These are phyloP conservation scores for Beta macrorhiza DNA, from an alignment of 179 eudicot genomes.

Conservation along the genomic window DNA sequence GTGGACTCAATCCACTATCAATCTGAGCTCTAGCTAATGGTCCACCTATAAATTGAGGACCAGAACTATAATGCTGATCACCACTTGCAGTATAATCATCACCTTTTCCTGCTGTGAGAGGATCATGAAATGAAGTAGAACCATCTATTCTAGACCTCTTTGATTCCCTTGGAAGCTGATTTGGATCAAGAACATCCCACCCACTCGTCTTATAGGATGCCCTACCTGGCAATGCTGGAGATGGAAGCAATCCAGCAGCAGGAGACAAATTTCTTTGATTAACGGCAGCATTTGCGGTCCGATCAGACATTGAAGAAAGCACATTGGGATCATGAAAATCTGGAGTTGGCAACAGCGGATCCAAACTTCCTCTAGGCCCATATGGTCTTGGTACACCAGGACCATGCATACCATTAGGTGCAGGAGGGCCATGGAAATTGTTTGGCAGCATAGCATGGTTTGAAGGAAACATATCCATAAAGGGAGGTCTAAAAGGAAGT, in stretches of 20 bases:
- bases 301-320: slow-evolving; percentile 38
- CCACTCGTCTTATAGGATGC: slow-evolving; percentile 47
- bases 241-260: slow-evolving; percentile 41
- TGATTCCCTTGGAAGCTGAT: slow-evolving; percentile 62
- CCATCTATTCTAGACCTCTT: slow-evolving; percentile 71
- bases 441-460: slow-evolving; percentile 34
- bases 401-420: slow-evolving; percentile 48
- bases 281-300: slow-evolving; percentile 35
- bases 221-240: slow-evolving; percentile 47
- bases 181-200: slow-evolving; percentile 81
- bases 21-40: slow-evolving; percentile 28
- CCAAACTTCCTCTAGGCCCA: slow-evolving; percentile 59
- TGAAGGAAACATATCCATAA: slow-evolving; percentile 44
- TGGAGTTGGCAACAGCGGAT: slow-evolving; percentile 44
- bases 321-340: slow-evolving; percentile 43
- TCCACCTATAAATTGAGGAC: slow-evolving; percentile 38
- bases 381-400: slow-evolving; percentile 50
- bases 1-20: slow-evolving; percentile 33
- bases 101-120: slow-evolving; percentile 27
- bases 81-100: slow-evolving; percentile 33
- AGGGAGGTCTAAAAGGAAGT: slow-evolving; percentile 41
- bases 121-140: slow-evolving; percentile 31
- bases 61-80: slow-evolving; percentile 42
- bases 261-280: slow-evolving; percentile 57
- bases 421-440: slow-evolving; percentile 44